Percentiles rank a stretch among this genome's conserved stretches.
Evolutionary conservation across 345 rosid genomes (phyloP).

Genomic region (Luvunga scandens): DNA sequence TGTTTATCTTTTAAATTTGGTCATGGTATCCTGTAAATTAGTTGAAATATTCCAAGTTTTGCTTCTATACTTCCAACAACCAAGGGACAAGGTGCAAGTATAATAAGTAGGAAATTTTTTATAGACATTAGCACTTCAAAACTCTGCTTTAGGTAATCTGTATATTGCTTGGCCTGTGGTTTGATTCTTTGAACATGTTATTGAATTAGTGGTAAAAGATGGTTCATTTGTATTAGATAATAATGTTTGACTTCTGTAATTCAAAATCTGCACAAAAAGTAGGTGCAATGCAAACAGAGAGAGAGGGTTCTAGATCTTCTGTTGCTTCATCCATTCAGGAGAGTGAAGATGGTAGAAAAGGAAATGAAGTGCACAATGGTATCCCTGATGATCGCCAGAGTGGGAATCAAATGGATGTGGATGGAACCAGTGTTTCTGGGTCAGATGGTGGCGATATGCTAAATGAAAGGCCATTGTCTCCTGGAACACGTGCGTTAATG

Average conservation of each 20-base stretch:
- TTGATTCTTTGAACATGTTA: not conserved
- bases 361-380: constrained; percentile 23
- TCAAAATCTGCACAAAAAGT: constrained; percentile 24
- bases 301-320: constrained; percentile 8
- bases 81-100: not conserved
- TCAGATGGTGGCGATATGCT: constrained; percentile 21
- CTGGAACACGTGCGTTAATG: constrained; percentile 59
- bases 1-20: not conserved
- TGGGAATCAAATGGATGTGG: constrained; percentile 21
- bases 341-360: constrained; percentile 24
- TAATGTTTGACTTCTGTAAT: not conserved
- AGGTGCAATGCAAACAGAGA: constrained; percentile 16
- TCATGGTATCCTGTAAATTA: not conserved
- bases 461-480: constrained; percentile 39
- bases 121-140: not conserved
- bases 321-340: constrained; percentile 26
- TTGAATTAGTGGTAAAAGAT: not conserved
- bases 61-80: not conserved
- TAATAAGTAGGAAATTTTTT: not conserved
- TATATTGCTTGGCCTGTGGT: not conserved
- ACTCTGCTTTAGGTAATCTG: not conserved
- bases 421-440: constrained; percentile 24
- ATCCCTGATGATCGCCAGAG: constrained; percentile 14
- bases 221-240: not conserved
- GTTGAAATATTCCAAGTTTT: not conserved